Base-by-base conservation (phyloP, 495 filamentous ascomycete species). In the Symbiotaphrina buchneri region DNA sequence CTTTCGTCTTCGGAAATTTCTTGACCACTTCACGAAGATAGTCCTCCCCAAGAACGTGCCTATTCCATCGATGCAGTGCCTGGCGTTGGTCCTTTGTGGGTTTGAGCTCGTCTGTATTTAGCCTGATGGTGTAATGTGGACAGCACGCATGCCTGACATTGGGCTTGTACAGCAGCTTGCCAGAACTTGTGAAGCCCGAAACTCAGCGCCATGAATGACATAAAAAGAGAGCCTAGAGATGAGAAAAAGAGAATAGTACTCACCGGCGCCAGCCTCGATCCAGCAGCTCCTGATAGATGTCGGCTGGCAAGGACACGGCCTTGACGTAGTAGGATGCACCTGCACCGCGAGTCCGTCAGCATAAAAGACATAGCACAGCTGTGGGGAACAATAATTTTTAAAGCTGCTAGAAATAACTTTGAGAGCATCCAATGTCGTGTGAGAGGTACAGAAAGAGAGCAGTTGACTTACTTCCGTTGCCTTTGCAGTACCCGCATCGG, bases 221-320 rank as follows among this genome's bases (percentile, higher is more conserved):
- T n/a, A 20, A 11, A 27, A 10, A 21, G 21, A 17, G 6, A 21
- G 14, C 30, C 1, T 10, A 4, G 1, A 35, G 4, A 38, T 14
- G 21, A 10, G 18, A 20, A 22, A 22, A 32, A 16, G 13, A 5
- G 10, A 10, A 14, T 11, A 11, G 3, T 17, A 28, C 63, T 31
- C 69, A 94, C 54, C 87, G 64, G 52, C 87, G 69, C 84, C 84
- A 97, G 39, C 82, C 84, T 34, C 79, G 68, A 53, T 92, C 69
- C 33, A 94, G 54, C 8, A 97, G 63, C 31, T 51, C 51, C 45
- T 91, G 79, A 50, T 97, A 97, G 47, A 79, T 67, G 6, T 52
- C 54, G 16, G 73, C 63, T 24, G 59, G 66, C 48, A 95, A 55
- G 34, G 65, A 65, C 18, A 64, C 56, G 18, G 78, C 63, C 27